Evolutionary conservation across 768 basidiomycete genomes (phyloP).

Genomic region (Naganishia randhawae): DNA sequence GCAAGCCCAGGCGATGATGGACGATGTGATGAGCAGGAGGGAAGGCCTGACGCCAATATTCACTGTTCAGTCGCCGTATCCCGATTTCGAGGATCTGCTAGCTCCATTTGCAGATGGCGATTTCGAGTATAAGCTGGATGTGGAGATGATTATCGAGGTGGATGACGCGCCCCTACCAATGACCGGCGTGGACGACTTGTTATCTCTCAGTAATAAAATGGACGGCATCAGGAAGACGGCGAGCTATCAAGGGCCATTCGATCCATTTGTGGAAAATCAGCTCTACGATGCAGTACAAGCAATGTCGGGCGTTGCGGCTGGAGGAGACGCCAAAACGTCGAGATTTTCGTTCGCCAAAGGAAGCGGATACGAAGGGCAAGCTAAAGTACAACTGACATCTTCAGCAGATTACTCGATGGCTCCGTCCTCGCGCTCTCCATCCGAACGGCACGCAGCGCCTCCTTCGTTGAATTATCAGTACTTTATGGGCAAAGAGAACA

Average conservation of each 20-base stretch:
- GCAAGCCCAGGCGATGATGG: slow-evolving; percentile 75
- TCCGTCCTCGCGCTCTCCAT: not conserved
- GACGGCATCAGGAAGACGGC: slow-evolving; percentile 19
- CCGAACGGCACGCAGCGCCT: not conserved
- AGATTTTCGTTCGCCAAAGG: slow-evolving; percentile 30
- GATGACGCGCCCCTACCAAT: slow-evolving; percentile 20
- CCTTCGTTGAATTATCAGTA: slow-evolving; percentile 12
- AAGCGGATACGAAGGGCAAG: slow-evolving; percentile 14
- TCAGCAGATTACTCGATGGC: slow-evolving; percentile 3
- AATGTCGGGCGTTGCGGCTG: slow-evolving; percentile 13
- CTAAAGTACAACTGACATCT: not conserved
- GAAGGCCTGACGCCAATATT: slow-evolving; percentile 50
- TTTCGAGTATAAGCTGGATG: slow-evolving; percentile 30
- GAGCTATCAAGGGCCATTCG: slow-evolving; percentile 28
- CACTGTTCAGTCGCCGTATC: slow-evolving; percentile 35
- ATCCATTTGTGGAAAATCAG: slow-evolving; percentile 29
- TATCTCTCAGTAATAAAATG: slow-evolving; percentile 25
- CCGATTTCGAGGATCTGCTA: slow-evolving; percentile 33
- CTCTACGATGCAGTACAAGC: slow-evolving; percentile 17
- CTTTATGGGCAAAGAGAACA: slow-evolving; percentile 3
- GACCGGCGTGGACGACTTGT: slow-evolving; percentile 26
- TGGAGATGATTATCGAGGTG: slow-evolving; percentile 25
- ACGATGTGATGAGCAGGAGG: slow-evolving; percentile 73
- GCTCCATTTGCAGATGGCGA: slow-evolving; percentile 31
- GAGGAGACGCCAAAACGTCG: slow-evolving; percentile 20